A percentile compares a stretch with the other conserved stretches of the same genome.
These are phyloP conservation scores for Epichloe typhina DNA, from an alignment of 2,329 filamentous ascomycete species.

Conservation along the genomic window DNA sequence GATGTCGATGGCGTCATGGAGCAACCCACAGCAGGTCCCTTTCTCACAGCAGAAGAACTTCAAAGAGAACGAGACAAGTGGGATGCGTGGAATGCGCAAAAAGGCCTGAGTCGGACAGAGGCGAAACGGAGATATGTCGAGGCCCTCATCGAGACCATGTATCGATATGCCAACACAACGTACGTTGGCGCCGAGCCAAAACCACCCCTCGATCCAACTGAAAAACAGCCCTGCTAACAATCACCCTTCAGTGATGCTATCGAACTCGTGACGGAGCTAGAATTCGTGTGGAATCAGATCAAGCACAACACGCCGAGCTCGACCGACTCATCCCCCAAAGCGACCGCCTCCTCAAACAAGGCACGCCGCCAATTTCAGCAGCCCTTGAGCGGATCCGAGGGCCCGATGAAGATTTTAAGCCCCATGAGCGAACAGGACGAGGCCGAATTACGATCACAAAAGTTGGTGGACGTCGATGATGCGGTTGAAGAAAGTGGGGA, in stretches of 20 bases:
- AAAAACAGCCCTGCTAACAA: background rate
- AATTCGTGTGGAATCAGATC: conserved; percentile 98
- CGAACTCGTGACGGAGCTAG: conserved; percentile 84
- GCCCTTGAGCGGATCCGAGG: conserved; percentile 35
- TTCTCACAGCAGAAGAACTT: conserved; percentile 38
- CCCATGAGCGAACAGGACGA: conserved; percentile 79
- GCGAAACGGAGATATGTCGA: conserved; percentile 91
- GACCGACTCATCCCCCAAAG: conserved; percentile 41
- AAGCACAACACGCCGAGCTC: conserved; percentile 68
- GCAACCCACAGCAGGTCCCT: conserved; percentile 46
- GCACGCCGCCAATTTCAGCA: conserved; percentile 31
- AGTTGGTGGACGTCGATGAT: conserved; percentile 32
- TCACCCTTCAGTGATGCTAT: conserved; percentile 49
- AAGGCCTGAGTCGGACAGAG: conserved; percentile 72
- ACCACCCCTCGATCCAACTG: background rate
- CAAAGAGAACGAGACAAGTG: conserved; percentile 56
- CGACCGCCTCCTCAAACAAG: conserved; percentile 18
- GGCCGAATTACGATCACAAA: conserved; percentile 41
- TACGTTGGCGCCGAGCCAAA: conserved; percentile 25
- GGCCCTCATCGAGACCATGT: conserved; percentile 92
- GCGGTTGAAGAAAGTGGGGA: conserved; percentile 25
- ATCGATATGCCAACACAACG: conserved; percentile 81
- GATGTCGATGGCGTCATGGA: conserved; percentile 93
- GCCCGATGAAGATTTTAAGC: conserved; percentile 57
- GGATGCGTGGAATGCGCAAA: conserved; percentile 92